These are phyloP conservation scores for Zelopaecilomyces penicillatus DNA, from an alignment of 2,329 filamentous ascomycete species.

Conservation along the genomic window DNA sequence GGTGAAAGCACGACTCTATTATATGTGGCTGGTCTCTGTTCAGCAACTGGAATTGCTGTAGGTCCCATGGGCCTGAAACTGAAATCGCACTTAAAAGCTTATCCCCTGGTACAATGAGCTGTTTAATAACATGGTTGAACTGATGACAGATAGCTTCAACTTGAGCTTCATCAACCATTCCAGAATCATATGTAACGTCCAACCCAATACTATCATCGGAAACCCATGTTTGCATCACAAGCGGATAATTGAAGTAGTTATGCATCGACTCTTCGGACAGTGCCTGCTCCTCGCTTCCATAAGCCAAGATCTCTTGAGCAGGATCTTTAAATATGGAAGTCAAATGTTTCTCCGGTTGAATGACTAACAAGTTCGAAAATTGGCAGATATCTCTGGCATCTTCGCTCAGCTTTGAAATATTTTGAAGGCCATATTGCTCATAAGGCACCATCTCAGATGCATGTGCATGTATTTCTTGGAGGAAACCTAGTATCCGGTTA, in stretches of 20 bases:
- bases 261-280: background rate
- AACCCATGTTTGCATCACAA: constrained; percentile 1
- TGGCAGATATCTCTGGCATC: constrained; percentile 9
- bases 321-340: background rate
- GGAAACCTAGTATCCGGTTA: constrained; percentile 7
- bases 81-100: too few relatives aligned
- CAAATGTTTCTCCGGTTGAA: constrained; percentile 6
- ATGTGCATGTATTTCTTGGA: constrained; percentile 14
- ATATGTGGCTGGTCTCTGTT: too few relatives aligned
- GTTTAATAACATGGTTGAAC: too few relatives aligned
- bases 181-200: background rate
- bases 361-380: constrained; percentile 6
- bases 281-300: background rate
- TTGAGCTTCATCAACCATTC: background rate
- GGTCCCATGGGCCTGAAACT: too few relatives aligned
- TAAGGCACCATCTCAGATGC: constrained; percentile 15
- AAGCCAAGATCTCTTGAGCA: background rate
- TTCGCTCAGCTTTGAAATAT: constrained; percentile 15
- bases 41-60: too few relatives aligned
- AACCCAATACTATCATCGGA: constrained; percentile 1
- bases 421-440: constrained; percentile 19
- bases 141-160: too few relatives aligned
- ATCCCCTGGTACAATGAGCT: too few relatives aligned
- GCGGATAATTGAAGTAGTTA: constrained; percentile 5
- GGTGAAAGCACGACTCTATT: too few relatives aligned